These are phyloP conservation scores for Phialophora expanda DNA, from an alignment of 2,329 filamentous ascomycete species.

Conservation along the genomic window DNA sequence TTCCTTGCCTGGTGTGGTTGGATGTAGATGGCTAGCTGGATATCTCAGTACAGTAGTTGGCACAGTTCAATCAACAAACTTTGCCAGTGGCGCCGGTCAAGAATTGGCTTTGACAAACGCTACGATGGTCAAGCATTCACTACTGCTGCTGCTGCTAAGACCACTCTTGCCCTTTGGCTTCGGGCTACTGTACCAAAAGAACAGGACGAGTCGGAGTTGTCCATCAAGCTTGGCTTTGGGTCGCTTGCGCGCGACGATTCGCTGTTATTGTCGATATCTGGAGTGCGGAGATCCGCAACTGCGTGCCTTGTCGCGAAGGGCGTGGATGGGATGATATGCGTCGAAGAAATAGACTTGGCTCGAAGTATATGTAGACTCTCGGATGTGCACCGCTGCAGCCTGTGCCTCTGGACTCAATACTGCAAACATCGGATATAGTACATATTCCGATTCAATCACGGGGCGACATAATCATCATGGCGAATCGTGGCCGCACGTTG, in stretches of 20 bases:
- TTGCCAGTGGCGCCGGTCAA: too few relatives aligned
- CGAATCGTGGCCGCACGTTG: conserved; percentile 43
- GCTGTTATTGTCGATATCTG: neutral
- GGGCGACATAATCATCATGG: conserved; percentile 37
- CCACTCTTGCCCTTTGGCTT: too few relatives aligned
- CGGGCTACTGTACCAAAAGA: neutral
- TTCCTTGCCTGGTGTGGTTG: too few relatives aligned
- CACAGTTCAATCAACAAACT: too few relatives aligned
- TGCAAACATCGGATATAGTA: neutral
- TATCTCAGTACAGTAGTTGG: too few relatives aligned
- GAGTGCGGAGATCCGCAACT: conserved; percentile 3
- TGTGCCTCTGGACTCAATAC: neutral
- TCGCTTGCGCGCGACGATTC: neutral
- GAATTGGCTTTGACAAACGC: too few relatives aligned
- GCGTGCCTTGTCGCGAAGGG: neutral
- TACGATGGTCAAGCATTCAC: too few relatives aligned
- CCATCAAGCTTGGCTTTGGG: neutral
- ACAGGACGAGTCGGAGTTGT: neutral
- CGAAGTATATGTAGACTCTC: neutral
- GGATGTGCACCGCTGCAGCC: neutral
- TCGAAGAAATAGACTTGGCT: neutral
- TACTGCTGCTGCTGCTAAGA: too few relatives aligned
- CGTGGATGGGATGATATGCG: neutral
- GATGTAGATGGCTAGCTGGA: too few relatives aligned
- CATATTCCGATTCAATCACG: neutral